phyloP scores from a whole-genome alignment of 2,329 filamentous ascomycete genomes.

The Magnaporthales sp. region DNA sequence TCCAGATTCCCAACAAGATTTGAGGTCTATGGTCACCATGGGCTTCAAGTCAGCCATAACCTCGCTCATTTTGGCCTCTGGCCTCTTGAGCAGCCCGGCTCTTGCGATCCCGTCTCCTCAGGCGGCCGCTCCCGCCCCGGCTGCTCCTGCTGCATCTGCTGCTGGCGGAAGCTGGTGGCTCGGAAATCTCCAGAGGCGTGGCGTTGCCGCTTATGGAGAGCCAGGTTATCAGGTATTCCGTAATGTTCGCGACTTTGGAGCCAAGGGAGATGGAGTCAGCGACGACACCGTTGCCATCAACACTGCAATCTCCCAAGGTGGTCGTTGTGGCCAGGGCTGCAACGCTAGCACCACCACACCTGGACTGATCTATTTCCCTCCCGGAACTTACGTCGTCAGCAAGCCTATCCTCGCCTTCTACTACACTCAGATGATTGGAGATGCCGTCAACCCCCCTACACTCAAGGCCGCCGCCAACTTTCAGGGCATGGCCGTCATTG shows the following conservation, averaged over 20 bases:
- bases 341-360: conserved; percentile 78
- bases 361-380: conserved; percentile 84
- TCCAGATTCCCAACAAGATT: conserved; percentile 4
- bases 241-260: conserved; percentile 70
- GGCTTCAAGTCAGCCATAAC: conserved; percentile 31
- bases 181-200: conserved; percentile 58
- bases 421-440: conserved; percentile 88
- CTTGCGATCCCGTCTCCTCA: conserved; percentile 22
- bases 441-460: conserved; percentile 62
- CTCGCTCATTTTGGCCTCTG: conserved; percentile 31
- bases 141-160: conserved; percentile 4
- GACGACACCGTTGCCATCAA: conserved; percentile 92
- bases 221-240: conserved; percentile 63
- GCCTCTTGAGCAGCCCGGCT: conserved; percentile 27
- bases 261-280: conserved; percentile 55
- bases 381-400: conserved; percentile 77
- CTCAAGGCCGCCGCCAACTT: conserved; percentile 69
- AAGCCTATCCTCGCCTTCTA: conserved; percentile 77
- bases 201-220: conserved; percentile 53
- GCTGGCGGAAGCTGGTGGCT: conserved; percentile 59
- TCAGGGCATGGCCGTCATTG: conserved; percentile 78
- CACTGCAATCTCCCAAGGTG: conserved; percentile 64
- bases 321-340: conserved; percentile 72
- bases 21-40: conserved; percentile 29
- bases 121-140: conserved; percentile 9